Percentiles rank a stretch among this genome's conserved stretches.
Conservation (phyloP, 768 basidiomycete species). For the Agrocybe pediades region DNA sequence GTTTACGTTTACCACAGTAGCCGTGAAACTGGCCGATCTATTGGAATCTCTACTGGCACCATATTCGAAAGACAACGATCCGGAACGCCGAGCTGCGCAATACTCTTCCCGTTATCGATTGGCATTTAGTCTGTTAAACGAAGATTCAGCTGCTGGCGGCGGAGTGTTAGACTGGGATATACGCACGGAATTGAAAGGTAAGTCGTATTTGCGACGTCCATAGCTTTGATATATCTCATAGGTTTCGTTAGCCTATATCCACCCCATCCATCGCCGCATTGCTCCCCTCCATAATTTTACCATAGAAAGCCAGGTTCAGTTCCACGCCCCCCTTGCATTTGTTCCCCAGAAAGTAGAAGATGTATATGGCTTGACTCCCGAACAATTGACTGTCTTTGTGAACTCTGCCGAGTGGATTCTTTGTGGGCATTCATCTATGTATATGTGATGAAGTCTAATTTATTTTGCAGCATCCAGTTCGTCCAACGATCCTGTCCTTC, state of each 20-base stretch:
- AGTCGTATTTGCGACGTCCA: slow-evolving; percentile 28
- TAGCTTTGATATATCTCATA: neutral
- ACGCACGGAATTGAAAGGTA: slow-evolving; percentile 60
- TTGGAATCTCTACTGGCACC: slow-evolving; percentile 40
- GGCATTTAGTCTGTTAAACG: slow-evolving; percentile 91
- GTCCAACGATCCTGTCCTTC: slow-evolving; percentile 91
- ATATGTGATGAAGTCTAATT: slow-evolving; percentile 5
- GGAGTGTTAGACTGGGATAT: slow-evolving; percentile 75
- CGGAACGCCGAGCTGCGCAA: slow-evolving; percentile 57
- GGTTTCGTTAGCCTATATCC: slow-evolving; percentile 57
- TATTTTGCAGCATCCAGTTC: slow-evolving; percentile 75
- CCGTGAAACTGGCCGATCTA: slow-evolving; percentile 27
- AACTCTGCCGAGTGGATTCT: slow-evolving; percentile 97
- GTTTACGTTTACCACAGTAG: slow-evolving; percentile 10
- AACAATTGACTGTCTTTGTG: slow-evolving; percentile 89
- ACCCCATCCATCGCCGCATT: slow-evolving; percentile 63
- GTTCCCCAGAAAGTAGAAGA: slow-evolving; percentile 48
- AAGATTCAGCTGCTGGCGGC: slow-evolving; percentile 74
- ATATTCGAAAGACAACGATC: slow-evolving; percentile 43
- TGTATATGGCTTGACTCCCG: slow-evolving; percentile 65
- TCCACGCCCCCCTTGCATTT: slow-evolving; percentile 88
- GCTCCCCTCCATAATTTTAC: slow-evolving; percentile 84
- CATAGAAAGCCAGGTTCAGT: slow-evolving; percentile 93
- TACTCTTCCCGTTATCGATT: slow-evolving; percentile 84
- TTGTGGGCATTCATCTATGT: slow-evolving; percentile 46